phyloP scores from a whole-genome alignment of 2,329 filamentous ascomycete genomes.

The Phaeophleospora eucalypticola region DNA sequence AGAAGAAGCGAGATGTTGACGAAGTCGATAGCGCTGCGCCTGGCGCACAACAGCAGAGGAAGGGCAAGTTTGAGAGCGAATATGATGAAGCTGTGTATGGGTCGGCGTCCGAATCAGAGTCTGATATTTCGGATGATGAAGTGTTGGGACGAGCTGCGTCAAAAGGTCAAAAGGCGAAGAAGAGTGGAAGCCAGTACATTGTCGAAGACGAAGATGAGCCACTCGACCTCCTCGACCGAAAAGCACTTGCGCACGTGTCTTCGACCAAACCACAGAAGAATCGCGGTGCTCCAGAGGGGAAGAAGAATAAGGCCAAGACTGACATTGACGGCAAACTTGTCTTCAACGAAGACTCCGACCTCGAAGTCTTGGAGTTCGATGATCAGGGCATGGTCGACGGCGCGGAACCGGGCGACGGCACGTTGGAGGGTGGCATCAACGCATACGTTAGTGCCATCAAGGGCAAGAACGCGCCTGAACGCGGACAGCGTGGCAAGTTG shows the following conservation, averaged over 20 bases:
- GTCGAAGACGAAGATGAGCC: slow-evolving; percentile 93
- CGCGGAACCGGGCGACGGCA: slow-evolving; percentile 36
- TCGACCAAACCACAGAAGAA: slow-evolving; percentile 74
- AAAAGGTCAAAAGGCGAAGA: slow-evolving; percentile 56
- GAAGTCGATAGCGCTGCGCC: slow-evolving; percentile 52
- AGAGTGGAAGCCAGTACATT: slow-evolving; percentile 69
- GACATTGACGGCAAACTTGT: slow-evolving; percentile 79
- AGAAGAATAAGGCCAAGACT: slow-evolving; percentile 59
- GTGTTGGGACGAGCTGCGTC: slow-evolving; percentile 45
- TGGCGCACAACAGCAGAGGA: slow-evolving; percentile 35
- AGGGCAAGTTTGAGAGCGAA: slow-evolving; percentile 77
- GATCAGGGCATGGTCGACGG: slow-evolving; percentile 40
- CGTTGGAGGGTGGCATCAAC: slow-evolving; percentile 52
- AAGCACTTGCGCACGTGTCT: slow-evolving; percentile 87
- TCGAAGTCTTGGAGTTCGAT: slow-evolving; percentile 57
- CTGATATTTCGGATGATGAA: slow-evolving; percentile 61
- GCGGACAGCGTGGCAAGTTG: slow-evolving; percentile 57
- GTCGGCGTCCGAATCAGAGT: slow-evolving; percentile 49
- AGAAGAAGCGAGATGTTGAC: slow-evolving; percentile 75
- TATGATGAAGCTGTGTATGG: slow-evolving; percentile 96
- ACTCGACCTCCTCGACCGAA: slow-evolving; percentile 84
- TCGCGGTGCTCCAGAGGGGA: slow-evolving; percentile 42
- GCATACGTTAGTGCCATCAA: slow-evolving; percentile 60
- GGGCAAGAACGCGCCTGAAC: slow-evolving; percentile 54
- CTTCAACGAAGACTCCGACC: slow-evolving; percentile 51